phyloP scores from a whole-genome alignment of 345 rosid genomes.

The Camelina neglecta region DNA sequence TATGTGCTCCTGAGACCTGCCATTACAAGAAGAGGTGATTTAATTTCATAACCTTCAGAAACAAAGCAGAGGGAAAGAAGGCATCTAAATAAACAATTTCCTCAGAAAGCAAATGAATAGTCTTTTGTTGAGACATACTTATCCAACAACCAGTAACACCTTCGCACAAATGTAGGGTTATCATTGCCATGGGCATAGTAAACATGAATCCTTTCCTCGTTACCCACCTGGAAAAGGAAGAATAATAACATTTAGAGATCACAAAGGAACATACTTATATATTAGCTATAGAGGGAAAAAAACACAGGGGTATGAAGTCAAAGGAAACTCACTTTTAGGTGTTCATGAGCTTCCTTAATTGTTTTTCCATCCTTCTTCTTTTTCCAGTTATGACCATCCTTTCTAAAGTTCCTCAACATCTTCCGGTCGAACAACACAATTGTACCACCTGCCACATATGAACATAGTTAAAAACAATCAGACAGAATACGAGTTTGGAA shows the following conservation, averaged over 20 bases:
- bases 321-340: slow-evolving; percentile 66
- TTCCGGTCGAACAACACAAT: slow-evolving; percentile 86
- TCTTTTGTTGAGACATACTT: slow-evolving; percentile 63
- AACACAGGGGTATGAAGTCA: neutral
- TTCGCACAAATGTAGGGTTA: slow-evolving; percentile 87
- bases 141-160: slow-evolving; percentile 99
- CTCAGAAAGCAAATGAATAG: neutral
- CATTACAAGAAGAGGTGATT: slow-evolving; percentile 15
- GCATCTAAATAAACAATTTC: neutral
- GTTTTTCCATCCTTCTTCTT: slow-evolving; percentile 91
- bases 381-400: slow-evolving; percentile 94
- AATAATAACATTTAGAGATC: slow-evolving; percentile 5
- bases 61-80: slow-evolving; percentile 3
- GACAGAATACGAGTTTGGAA: neutral
- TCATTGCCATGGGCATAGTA: slow-evolving; percentile 97
- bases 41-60: slow-evolving; percentile 13
- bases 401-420: slow-evolving; percentile 87
- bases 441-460: slow-evolving; percentile 71
- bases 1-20: slow-evolving; percentile 84
- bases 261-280: neutral
- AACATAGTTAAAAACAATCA: slow-evolving; percentile 9
- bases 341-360: slow-evolving; percentile 90
- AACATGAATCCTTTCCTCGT: slow-evolving; percentile 98
- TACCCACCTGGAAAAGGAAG: slow-evolving; percentile 66
- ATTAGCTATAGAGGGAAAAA: neutral